phyloP scores from a whole-genome alignment of 164 flowering plant genomes.

The Litsea cubeba region DNA sequence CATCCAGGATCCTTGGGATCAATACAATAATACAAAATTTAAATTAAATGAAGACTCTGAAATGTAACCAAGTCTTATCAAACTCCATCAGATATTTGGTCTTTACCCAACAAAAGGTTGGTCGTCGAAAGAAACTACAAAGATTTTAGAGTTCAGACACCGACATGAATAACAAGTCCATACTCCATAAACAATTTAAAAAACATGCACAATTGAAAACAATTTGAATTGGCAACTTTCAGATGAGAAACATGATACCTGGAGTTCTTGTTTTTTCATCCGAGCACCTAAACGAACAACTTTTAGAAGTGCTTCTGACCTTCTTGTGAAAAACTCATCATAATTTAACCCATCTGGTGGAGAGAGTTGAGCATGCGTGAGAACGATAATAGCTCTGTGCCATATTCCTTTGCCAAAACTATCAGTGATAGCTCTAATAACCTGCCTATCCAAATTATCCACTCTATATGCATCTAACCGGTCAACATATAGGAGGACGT shows the following conservation, averaged over 20 bases:
- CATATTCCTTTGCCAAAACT: constrained; percentile 91
- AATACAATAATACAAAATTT: too few relatives aligned
- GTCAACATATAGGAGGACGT: constrained; percentile 90
- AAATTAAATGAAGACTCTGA: too few relatives aligned
- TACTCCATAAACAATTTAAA: too few relatives aligned
- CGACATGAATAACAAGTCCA: not conserved
- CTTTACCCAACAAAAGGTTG: too few relatives aligned
- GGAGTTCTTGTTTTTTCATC: constrained; percentile 41
- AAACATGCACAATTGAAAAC: not conserved
- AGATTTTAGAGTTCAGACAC: not conserved
- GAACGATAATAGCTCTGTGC: constrained; percentile 73
- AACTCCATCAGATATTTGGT: too few relatives aligned
- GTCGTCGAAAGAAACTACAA: not conserved
- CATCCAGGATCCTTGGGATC: too few relatives aligned
- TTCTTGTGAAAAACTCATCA: constrained; percentile 64
- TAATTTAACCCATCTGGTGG: constrained; percentile 90
- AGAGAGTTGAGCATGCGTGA: constrained; percentile 90
- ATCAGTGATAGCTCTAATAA: constrained; percentile 74
- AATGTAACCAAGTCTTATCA: too few relatives aligned
- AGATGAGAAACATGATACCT: constrained; percentile 29
- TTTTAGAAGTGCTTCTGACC: constrained; percentile 81
- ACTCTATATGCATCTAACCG: constrained; percentile 93
- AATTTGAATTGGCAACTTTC: not conserved
- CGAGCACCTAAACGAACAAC: constrained; percentile 61
- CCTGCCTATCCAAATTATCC: constrained; percentile 76